Evolutionary conservation across 2,329 filamentous ascomycete species (phyloP).

Genomic region (Raffaelea albimanens): DNA sequence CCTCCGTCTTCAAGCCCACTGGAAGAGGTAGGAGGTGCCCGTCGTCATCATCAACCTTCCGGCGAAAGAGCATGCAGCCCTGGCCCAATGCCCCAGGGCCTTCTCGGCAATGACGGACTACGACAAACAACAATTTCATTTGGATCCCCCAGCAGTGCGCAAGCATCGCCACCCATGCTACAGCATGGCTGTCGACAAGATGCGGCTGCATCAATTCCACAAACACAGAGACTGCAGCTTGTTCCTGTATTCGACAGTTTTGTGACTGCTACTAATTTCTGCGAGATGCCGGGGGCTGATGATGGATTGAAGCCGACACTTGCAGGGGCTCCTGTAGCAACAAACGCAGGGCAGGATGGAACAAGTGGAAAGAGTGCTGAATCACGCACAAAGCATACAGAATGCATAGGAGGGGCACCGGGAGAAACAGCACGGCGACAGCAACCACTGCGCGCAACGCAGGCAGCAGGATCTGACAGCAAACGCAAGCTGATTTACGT

Average conservation of each 20-base stretch:
- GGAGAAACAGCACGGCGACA: not conserved
- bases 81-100: not conserved
- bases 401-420: not conserved
- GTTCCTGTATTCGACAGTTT: no score
- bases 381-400: not conserved
- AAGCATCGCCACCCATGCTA: no score
- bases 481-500: not conserved
- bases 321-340: not conserved
- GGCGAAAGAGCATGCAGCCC: not conserved
- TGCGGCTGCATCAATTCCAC: no score
- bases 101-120: slow-evolving; percentile 2
- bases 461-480: not conserved
- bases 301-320: not conserved
- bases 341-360: not conserved
- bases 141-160: not conserved
- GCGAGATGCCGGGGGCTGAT: not conserved
- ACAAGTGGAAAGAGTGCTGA: not conserved
- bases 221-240: no score
- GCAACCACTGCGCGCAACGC: no score
- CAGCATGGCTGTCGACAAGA: no score
- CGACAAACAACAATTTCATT: slow-evolving; percentile 11
- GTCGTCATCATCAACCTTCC: not conserved
- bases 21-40: not conserved
- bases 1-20: slow-evolving; percentile 8
- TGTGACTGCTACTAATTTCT: no score